phyloP scores from a whole-genome alignment of 768 basidiomycete genomes.

The Saitozyma podzolica region DNA sequence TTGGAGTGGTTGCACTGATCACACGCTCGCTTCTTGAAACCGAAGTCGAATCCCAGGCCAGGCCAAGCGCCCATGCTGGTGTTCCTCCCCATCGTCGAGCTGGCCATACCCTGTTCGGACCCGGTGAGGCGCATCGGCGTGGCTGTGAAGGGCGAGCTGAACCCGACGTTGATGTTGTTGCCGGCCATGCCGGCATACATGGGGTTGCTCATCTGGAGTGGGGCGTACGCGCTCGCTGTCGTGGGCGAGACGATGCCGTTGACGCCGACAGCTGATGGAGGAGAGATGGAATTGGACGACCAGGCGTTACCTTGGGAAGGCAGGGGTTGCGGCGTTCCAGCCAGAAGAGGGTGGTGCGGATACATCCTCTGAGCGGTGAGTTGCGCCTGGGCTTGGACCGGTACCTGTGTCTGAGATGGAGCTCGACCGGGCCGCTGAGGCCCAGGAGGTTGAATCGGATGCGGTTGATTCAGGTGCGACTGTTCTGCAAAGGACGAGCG shows the following conservation, averaged over 20 bases:
- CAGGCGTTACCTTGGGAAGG: no score
- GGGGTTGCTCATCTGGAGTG: conserved; percentile 3
- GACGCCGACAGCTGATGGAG: background rate
- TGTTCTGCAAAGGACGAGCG: background rate
- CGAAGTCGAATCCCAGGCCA: conserved; percentile 25
- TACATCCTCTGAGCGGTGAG: conserved; percentile 37
- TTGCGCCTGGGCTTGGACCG: conserved; percentile 1
- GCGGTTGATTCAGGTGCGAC: background rate
- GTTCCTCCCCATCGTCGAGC: conserved; percentile 11
- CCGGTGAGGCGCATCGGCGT: conserved; percentile 22
- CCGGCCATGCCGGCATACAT: background rate
- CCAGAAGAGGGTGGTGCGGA: conserved; percentile 32
- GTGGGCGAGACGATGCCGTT: background rate
- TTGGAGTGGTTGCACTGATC: conserved; percentile 52
- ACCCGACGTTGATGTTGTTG: background rate
- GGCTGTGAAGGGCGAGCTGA: conserved; percentile 17
- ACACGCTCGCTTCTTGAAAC: conserved; percentile 48
- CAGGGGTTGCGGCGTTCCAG: background rate
- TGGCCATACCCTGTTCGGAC: conserved; percentile 25
- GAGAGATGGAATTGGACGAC: no score
- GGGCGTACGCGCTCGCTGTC: background rate
- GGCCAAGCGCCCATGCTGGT: conserved; percentile 1
- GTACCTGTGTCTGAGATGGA: background rate
- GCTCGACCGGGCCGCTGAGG: background rate
- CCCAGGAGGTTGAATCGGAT: background rate